Base-by-base conservation (phyloP, 176 grass and related monocot species). In the Areca catechu region DNA sequence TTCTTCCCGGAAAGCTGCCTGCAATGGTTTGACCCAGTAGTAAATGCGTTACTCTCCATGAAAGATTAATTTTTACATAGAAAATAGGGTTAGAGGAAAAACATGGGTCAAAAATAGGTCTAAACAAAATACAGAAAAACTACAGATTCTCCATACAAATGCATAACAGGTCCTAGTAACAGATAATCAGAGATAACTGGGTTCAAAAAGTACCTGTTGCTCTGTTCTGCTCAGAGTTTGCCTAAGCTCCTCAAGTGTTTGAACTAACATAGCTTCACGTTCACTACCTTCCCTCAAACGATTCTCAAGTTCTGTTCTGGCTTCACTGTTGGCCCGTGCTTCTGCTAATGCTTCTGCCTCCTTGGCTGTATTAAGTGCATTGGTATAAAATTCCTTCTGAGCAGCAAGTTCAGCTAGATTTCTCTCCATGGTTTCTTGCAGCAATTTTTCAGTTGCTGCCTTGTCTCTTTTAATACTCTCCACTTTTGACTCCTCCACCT, bases 341-440 rank as follows among this genome's bases (percentile, higher is more conserved):
- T n/a, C n/a, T n/a, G n/a, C n/a, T n/a, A n/a, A n/a, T n/a, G n/a
- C n/a, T n/a, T n/a, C n/a, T n/a, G n/a, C n/a, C n/a, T n/a, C n/a
- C n/a, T n/a, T n/a, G n/a, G n/a, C n/a, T n/a, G n/a, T n/a, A n/a
- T n/a, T n/a, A n/a, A n/a, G n/a, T n/a, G n/a, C n/a, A n/a, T n/a
- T n/a, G n/a, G 87, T 74, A 65, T 89, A 98, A 82, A 98, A 93
- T 81, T 98, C 94, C 81, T 98, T 98, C 77, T 89, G 88, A 71
- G 94, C 80, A 50, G 76, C 63, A 74, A 98, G 81, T 62, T 98
- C 94, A 30, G 78, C 69, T 88, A 85, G 94, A 66, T 98, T 98
- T 77, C 82, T 86, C 78, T 98, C 94, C 70, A 92, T 89, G 43
- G 94, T 93, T 82, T 98, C 94, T 82, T 98, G 94, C 74, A 98